phyloP scores from a whole-genome alignment of 805 yeast genomes.

The Pichia nanzhaoensis region DNA sequence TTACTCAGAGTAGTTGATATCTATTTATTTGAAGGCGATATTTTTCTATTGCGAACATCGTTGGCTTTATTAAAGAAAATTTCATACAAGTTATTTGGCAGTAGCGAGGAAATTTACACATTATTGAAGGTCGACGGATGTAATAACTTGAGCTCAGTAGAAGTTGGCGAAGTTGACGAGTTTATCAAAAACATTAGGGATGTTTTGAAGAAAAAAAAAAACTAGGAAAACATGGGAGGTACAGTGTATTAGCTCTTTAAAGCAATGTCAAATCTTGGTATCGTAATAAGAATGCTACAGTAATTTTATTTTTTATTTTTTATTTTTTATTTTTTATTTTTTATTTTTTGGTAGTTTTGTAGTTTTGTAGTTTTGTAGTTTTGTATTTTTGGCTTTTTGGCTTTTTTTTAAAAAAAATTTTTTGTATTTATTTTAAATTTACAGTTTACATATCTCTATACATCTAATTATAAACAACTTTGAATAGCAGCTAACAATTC shows the following conservation, averaged over 20 bases:
- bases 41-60: slow-evolving; percentile 44
- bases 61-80: slow-evolving; percentile 46
- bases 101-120: slow-evolving; percentile 38
- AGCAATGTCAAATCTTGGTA: too few species aligned
- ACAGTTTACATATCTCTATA: background rate
- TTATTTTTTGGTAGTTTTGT: too few species aligned
- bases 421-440: background rate
- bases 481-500: slow-evolving; percentile 36
- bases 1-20: slow-evolving; percentile 50
- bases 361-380: too few species aligned
- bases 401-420: too few species aligned
- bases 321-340: too few species aligned
- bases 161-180: slow-evolving; percentile 44
- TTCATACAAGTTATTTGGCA: slow-evolving; percentile 47
- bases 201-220: slow-evolving; percentile 27
- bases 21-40: slow-evolving; percentile 55
- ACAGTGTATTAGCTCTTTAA: too few species aligned
- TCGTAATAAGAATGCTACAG: too few species aligned
- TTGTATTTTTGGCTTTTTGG: too few species aligned
- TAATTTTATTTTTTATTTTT: too few species aligned
- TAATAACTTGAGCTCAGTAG: slow-evolving; percentile 31
- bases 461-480: slow-evolving; percentile 16
- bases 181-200: slow-evolving; percentile 39
- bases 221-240: background rate
- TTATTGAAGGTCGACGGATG: slow-evolving; percentile 22